A percentile compares a stretch with the other conserved stretches of the same genome.
Conservation (phyloP, 2,329 filamentous ascomycete genomes). For the Chalara sp. region DNA sequence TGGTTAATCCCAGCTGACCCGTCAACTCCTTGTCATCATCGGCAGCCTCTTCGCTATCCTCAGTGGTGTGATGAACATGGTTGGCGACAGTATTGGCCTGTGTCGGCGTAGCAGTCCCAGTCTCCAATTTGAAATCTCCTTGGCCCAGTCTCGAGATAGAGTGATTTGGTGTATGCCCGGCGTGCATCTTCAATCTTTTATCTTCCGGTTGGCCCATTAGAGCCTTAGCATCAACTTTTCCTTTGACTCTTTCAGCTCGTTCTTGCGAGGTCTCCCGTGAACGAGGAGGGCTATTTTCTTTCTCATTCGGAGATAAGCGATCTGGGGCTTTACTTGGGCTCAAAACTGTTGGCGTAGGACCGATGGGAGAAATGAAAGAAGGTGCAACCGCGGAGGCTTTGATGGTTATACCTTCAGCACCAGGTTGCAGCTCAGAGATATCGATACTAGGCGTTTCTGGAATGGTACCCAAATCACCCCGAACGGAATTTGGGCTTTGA, state of each 20-base stretch:
- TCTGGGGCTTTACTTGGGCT: slow-evolving; percentile 17
- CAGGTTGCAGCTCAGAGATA: slow-evolving; percentile 49
- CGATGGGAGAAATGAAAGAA: slow-evolving; percentile 20
- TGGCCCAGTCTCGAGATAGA: slow-evolving; percentile 40
- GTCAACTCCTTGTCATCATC: slow-evolving; percentile 18
- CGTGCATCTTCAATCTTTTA: slow-evolving; percentile 51
- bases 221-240: slow-evolving; percentile 5
- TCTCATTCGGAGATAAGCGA: slow-evolving; percentile 6
- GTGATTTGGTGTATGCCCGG: slow-evolving; percentile 56
- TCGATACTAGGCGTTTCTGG: slow-evolving; percentile 39
- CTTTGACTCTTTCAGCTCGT: background rate
- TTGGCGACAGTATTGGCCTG: slow-evolving; percentile 11
- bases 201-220: slow-evolving; percentile 31
- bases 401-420: slow-evolving; percentile 53
- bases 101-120: slow-evolving; percentile 22
- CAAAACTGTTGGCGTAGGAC: slow-evolving; percentile 18
- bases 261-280: slow-evolving; percentile 5
- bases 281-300: slow-evolving; percentile 5
- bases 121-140: slow-evolving; percentile 5
- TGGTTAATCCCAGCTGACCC: slow-evolving; percentile 20
- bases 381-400: slow-evolving; percentile 43
- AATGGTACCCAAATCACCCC: slow-evolving; percentile 13
- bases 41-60: slow-evolving; percentile 7
- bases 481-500: slow-evolving; percentile 8
- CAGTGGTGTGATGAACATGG: slow-evolving; percentile 2